These are phyloP conservation scores for Elymus sibiricus DNA, from an alignment of 176 grass and related monocot genomes.

Conservation along the genomic window DNA sequence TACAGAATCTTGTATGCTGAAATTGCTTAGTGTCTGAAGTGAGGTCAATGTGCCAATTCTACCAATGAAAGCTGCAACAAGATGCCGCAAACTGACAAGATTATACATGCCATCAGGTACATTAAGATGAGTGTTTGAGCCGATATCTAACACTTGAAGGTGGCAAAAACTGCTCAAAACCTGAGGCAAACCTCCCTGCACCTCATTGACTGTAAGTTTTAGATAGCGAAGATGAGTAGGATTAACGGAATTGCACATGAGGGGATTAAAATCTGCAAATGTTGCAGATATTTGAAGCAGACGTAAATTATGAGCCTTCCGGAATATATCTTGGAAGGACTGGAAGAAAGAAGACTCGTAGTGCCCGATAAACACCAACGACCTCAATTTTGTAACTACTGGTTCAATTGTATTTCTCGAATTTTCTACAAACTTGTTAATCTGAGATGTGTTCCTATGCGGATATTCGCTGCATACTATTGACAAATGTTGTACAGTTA, in stretches of 20 bases:
- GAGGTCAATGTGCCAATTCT: constrained; percentile 2
- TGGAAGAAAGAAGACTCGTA: neutral
- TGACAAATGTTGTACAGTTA: constrained; percentile 14
- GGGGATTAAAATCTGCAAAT: constrained; percentile 5
- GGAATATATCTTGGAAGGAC: neutral
- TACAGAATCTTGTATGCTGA: neutral
- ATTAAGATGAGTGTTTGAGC: neutral
- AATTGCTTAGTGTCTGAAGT: neutral
- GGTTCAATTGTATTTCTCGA: neutral
- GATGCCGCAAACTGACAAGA: neutral
- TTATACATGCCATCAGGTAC: neutral
- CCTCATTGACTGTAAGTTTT: neutral
- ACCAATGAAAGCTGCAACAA: neutral
- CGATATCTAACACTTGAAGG: constrained; percentile 39
- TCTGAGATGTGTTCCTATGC: neutral
- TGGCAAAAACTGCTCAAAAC: constrained; percentile 22
- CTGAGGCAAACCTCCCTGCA: neutral
- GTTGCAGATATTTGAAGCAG: constrained; percentile 7
- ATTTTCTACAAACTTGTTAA: neutral
- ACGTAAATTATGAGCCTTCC: neutral
- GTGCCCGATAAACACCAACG: constrained; percentile 20
- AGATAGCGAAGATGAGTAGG: constrained; percentile 29
- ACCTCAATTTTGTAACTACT: constrained; percentile 16
- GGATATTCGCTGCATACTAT: neutral
- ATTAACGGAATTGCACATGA: neutral